Evolutionary conservation across 148 eudicot genomes (phyloP), one percentile per base, ranked within the genome.

Genomic region (Dysphania ambrosioides): DNA sequence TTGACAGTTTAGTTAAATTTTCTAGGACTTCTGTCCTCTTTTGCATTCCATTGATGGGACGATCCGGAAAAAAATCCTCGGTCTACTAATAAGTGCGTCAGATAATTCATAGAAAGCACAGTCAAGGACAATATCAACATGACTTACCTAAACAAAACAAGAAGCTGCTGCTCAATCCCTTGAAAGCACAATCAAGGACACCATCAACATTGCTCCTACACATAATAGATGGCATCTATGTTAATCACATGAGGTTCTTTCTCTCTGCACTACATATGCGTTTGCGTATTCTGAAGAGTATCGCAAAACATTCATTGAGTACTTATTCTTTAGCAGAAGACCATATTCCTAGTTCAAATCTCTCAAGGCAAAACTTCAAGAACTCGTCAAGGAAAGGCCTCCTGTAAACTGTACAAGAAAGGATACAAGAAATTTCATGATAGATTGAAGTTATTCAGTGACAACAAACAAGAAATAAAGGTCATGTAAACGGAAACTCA

Each of bases 271-370:
- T 26, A 58, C 31, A 8, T 8, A 58, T 58, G 9, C n/a, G n/a
- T n/a, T n/a, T n/a, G n/a, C n/a, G n/a, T 58, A 24, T 16, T 53
- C 24, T 53, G 21, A 53, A 19, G 8, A 9, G 9, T 51, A 53
- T 21, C 21, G 11, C 13, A 2, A 38, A 35, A 6, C 41, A 36
- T 65, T 24, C 1, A 65, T 65, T 34, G 27, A 34, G 3, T 42
- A 74, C 87, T 75, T 64, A 82, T 85, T 81, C 85, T 78, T 61
- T 75, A 0, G 86, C 83, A 36, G 88, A 75, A 36, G 88, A 85
- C 88, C 88, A 87, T 10, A 87, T 55, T 55, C 82, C 91, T 5
- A 87, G 87, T 49, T 85, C 79, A 79, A 87, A 87, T 63, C 78
- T 83, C 56, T 87, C 83, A 19, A 83, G 78, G 62, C 91, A 87